These are phyloP conservation scores for Cladosporium austrohemisphaericum DNA, from an alignment of 2,329 filamentous ascomycete genomes.

Conservation along the genomic window DNA sequence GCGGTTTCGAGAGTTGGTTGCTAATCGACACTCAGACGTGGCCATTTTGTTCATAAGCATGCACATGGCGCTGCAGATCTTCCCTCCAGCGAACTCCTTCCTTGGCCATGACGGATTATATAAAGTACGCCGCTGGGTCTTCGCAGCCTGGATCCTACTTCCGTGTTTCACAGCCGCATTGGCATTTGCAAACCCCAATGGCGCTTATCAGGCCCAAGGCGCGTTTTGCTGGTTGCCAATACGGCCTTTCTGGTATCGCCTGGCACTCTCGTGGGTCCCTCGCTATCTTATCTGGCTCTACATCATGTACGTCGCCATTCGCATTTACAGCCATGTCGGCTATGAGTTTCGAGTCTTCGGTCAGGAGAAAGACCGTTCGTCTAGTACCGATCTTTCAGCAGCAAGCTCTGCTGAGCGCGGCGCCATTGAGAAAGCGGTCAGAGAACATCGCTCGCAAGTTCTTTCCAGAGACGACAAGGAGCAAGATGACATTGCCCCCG, in stretches of 20 bases:
- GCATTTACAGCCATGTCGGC: slow-evolving; percentile 67
- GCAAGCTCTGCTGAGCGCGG: slow-evolving; percentile 1
- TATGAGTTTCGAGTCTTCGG: slow-evolving; percentile 41
- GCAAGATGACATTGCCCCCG: slow-evolving; percentile 24
- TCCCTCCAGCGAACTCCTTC: slow-evolving; percentile 47
- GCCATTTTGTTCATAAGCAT: slow-evolving; percentile 69
- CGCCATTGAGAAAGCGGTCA: slow-evolving; percentile 4
- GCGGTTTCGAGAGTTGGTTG: not conserved
- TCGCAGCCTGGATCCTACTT: slow-evolving; percentile 53
- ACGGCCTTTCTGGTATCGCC: slow-evolving; percentile 64
- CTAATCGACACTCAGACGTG: slow-evolving; percentile 50
- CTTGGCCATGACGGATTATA: slow-evolving; percentile 62
- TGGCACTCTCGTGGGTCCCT: slow-evolving; percentile 68
- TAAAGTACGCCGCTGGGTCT: slow-evolving; percentile 60
- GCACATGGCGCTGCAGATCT: slow-evolving; percentile 69
- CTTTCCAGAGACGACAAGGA: not conserved
- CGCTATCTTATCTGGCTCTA: slow-evolving; percentile 64
- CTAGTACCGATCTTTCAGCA: slow-evolving; percentile 9
- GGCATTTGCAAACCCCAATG: slow-evolving; percentile 56
- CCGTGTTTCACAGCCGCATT: slow-evolving; percentile 60
- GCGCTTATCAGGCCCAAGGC: slow-evolving; percentile 59
- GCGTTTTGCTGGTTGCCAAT: slow-evolving; percentile 68
- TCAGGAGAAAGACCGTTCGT: slow-evolving; percentile 24
- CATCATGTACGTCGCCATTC: slow-evolving; percentile 62
- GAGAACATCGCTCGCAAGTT: not conserved